phyloP scores from a whole-genome alignment of 2,329 filamentous ascomycete species.

The Herpotrichia juniperi region DNA sequence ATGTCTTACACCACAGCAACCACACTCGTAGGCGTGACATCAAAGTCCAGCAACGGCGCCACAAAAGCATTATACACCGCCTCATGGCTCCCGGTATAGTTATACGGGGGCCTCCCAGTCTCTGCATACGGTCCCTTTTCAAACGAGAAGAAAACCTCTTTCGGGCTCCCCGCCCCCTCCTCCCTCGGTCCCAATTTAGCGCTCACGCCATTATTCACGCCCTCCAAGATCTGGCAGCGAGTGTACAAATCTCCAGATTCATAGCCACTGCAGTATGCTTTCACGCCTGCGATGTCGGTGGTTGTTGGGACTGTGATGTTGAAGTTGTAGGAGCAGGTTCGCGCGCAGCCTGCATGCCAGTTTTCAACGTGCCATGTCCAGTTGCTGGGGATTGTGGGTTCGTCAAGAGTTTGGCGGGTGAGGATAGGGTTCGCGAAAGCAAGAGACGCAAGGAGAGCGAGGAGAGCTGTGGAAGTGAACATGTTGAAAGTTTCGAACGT shows the following conservation, averaged over 20 bases:
- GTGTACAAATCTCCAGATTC: conserved; percentile 13
- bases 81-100: conserved; percentile 20
- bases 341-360: conserved; percentile 24
- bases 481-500: no score
- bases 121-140: conserved; percentile 11
- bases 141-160: conserved; percentile 20
- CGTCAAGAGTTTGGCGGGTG: not conserved
- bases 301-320: conserved; percentile 24
- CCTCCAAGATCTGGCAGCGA: conserved; percentile 20
- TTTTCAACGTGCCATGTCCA: conserved; percentile 25
- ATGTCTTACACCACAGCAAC: conserved; percentile 9
- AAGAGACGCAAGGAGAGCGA: not conserved
- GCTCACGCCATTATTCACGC: conserved; percentile 21
- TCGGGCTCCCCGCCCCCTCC: conserved; percentile 7
- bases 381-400: conserved; percentile 15
- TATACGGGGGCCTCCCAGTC: conserved; percentile 18
- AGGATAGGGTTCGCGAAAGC: not conserved
- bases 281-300: conserved; percentile 15
- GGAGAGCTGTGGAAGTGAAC: not conserved
- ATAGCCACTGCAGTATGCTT: conserved; percentile 21
- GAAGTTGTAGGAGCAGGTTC: conserved; percentile 28
- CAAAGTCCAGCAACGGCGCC: conserved; percentile 17
- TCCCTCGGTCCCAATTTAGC: conserved; percentile 16
- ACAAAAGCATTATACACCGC: conserved; percentile 23
- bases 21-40: conserved; percentile 20